Evolutionary conservation across 257 asterid species (phyloP).

Genomic region (Solanum tarijense): DNA sequence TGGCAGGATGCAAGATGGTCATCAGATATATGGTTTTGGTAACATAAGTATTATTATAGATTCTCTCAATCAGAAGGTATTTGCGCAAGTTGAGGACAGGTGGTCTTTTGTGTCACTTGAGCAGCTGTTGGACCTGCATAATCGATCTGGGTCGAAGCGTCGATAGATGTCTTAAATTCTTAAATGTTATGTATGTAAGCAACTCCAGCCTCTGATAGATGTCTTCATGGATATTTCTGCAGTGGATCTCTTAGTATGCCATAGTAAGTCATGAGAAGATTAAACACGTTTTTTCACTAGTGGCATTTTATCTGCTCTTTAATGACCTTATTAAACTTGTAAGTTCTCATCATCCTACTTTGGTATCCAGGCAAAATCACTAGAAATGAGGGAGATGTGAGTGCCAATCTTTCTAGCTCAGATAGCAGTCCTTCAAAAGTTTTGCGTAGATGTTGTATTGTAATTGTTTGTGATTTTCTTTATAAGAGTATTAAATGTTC

Average conservation of each 20-base stretch:
- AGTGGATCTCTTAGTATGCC: not conserved
- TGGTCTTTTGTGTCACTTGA: conserved; percentile 22
- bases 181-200: not conserved
- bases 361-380: not conserved
- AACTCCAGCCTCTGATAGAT: not conserved
- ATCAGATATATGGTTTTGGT: conserved; percentile 82
- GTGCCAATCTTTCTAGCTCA: not conserved
- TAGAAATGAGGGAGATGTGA: not conserved
- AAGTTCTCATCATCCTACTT: not conserved
- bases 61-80: conserved; percentile 52
- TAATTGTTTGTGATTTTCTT: not conserved
- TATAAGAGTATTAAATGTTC: not conserved
- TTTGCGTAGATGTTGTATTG: not conserved
- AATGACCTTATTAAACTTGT: not conserved
- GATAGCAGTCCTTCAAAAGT: not conserved
- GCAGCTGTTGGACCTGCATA: conserved; percentile 69
- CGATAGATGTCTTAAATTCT: conserved; percentile 7
- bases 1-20: conserved; percentile 78
- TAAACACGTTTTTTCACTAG: not conserved
- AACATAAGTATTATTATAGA: conserved; percentile 60
- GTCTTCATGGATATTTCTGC: not conserved
- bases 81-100: conserved; percentile 57
- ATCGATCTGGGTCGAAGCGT: conserved; percentile 36
- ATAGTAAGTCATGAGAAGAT: not conserved
- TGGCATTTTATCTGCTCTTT: not conserved